Conservation (phyloP, 495 filamentous ascomycete species). For the Apodospora peruviana region DNA sequence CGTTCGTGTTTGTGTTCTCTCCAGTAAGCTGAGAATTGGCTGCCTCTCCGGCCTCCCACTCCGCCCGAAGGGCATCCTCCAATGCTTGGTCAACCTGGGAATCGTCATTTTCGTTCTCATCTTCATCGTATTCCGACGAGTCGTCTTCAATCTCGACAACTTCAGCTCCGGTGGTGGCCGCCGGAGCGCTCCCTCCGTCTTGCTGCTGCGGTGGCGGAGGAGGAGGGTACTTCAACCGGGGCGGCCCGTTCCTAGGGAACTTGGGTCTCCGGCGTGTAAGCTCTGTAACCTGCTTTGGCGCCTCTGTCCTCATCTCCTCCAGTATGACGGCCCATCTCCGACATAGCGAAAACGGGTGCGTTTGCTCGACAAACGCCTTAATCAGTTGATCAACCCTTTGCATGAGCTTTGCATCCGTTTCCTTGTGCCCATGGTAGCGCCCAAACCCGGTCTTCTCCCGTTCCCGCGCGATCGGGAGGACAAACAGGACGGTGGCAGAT, state of each 20-base stretch:
- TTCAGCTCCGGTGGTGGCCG: background rate
- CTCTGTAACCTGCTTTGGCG: slow-evolving; percentile 2
- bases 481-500: slow-evolving; percentile 4
- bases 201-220: too few relatives aligned
- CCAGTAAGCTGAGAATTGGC: background rate
- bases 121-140: background rate
- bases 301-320: slow-evolving; percentile 16
- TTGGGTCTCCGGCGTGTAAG: background rate
- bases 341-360: slow-evolving; percentile 12
- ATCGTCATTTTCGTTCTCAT: background rate
- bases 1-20: background rate
- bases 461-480: slow-evolving; percentile 16
- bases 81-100: slow-evolving; percentile 3
- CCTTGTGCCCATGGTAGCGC: background rate
- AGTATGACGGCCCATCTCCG: slow-evolving; percentile 16
- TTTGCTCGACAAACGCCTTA: slow-evolving; percentile 5
- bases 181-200: background rate
- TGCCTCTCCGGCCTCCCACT: slow-evolving; percentile 19
- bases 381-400: slow-evolving; percentile 9
- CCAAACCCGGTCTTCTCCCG: slow-evolving; percentile 5
- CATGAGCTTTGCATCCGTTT: slow-evolving; percentile 2
- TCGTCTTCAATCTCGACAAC: background rate
- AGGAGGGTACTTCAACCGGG: too few relatives aligned
- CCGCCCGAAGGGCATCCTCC: slow-evolving; percentile 17
- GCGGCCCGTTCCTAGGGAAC: background rate